These are phyloP conservation scores for Fusarium sp. DNA, from an alignment of 2,329 filamentous ascomycete genomes.

Conservation along the genomic window DNA sequence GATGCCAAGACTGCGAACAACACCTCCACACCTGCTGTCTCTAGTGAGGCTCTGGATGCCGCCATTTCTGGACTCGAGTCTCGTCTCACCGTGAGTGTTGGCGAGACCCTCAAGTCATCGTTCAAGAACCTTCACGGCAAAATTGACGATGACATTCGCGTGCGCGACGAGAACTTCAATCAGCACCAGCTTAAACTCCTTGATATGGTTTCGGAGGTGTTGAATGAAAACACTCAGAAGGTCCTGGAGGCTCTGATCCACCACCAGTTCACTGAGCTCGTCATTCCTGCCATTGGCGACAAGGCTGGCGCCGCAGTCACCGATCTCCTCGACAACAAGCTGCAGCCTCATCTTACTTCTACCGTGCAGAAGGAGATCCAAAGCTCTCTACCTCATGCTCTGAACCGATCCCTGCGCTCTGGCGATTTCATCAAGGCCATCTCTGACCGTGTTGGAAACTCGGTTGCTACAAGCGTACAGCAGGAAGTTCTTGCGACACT, in stretches of 20 bases:
- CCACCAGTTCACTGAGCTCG: conserved; percentile 75
- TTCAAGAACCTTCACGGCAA: conserved; percentile 69
- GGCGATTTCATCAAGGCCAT: conserved; percentile 77
- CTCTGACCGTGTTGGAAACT: conserved; percentile 71
- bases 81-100: conserved; percentile 58
- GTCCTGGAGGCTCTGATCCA: conserved; percentile 80
- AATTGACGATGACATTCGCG: conserved; percentile 69
- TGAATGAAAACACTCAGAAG: conserved; percentile 71
- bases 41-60: conserved; percentile 58
- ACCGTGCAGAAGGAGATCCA: conserved; percentile 78
- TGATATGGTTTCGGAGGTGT: conserved; percentile 65
- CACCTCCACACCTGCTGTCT: conserved; percentile 42
- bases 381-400: conserved; percentile 71
- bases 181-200: conserved; percentile 63
- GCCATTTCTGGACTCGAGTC: conserved; percentile 64
- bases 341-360: conserved; percentile 72
- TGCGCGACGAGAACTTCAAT: conserved; percentile 61
- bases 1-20: conserved; percentile 44
- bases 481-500: conserved; percentile 70
- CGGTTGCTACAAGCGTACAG: conserved; percentile 73
- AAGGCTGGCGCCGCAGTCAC: conserved; percentile 73
- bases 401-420: conserved; percentile 66
- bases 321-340: conserved; percentile 72
- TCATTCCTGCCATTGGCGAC: conserved; percentile 78
- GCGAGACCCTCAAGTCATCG: conserved; percentile 62